phyloP scores from a whole-genome alignment of 345 rosid species.

The Excoecaria agallocha region DNA sequence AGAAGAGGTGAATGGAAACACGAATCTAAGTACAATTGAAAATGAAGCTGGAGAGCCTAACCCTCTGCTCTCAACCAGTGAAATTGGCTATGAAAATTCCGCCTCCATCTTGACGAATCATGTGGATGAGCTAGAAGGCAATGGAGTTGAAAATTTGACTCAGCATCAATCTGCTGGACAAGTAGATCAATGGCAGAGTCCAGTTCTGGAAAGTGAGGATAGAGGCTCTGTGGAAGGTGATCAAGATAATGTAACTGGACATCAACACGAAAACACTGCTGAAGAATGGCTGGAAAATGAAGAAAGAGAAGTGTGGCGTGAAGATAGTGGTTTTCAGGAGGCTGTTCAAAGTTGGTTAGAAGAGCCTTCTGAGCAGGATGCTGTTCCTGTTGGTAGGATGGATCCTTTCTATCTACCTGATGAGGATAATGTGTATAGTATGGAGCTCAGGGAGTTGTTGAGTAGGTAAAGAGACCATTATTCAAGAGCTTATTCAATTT shows the following conservation, averaged over 20 bases:
- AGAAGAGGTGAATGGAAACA: constrained; percentile 30
- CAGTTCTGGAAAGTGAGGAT: constrained; percentile 41
- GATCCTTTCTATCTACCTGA: constrained; percentile 52
- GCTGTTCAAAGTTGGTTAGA: constrained; percentile 56
- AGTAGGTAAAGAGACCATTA: constrained; percentile 54
- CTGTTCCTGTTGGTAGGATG: constrained; percentile 42
- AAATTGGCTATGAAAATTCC: constrained; percentile 28
- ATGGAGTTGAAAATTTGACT: constrained; percentile 29
- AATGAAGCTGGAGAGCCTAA: constrained; percentile 24
- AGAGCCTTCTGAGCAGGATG: constrained; percentile 48
- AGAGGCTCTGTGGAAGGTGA: constrained; percentile 37
- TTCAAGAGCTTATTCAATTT: constrained; percentile 1
- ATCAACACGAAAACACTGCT: constrained; percentile 36
- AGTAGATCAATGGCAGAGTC: constrained; percentile 39
- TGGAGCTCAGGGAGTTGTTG: constrained; percentile 78
- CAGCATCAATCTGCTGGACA: constrained; percentile 30
- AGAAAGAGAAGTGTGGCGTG: constrained; percentile 40
- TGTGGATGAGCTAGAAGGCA: constrained; percentile 31
- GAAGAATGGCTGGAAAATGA: constrained; percentile 45
- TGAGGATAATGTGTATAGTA: constrained; percentile 59
- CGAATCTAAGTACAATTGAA: constrained; percentile 27
- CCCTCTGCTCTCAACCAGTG: not conserved
- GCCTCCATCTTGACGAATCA: constrained; percentile 20
- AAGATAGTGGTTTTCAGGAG: constrained; percentile 48
- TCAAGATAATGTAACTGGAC: constrained; percentile 38